Evolutionary conservation across 2,329 filamentous ascomycete species (phyloP).

Genomic region (Botryotinia convoluta): DNA sequence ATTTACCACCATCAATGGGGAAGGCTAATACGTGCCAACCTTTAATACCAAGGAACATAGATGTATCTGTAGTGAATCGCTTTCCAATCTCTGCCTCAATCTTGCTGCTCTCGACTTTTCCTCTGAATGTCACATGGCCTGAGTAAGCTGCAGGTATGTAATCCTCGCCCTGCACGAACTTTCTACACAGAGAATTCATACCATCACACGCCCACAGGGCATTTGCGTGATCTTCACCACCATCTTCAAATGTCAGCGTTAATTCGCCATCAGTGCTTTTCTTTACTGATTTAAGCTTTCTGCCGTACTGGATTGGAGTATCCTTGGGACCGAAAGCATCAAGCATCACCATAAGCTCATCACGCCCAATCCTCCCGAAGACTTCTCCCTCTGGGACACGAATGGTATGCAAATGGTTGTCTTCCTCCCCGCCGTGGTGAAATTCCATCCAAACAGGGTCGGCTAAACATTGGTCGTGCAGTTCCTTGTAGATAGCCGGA

Average conservation of each 20-base stretch:
- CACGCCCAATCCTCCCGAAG: conserved; percentile 20
- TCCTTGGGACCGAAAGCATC: conserved; percentile 15
- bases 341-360: conserved; percentile 19
- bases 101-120: conserved; percentile 12
- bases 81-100: conserved; percentile 19
- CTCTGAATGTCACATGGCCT: conserved; percentile 15
- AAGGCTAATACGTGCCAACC: conserved; percentile 22
- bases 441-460: conserved; percentile 21
- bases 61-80: conserved; percentile 18
- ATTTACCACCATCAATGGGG: conserved; percentile 16
- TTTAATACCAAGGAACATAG: conserved; percentile 23
- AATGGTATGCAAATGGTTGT: conserved; percentile 10
- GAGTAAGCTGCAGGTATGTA: conserved; percentile 21
- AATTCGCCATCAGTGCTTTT: conserved; percentile 15
- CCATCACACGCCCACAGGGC: conserved; percentile 24
- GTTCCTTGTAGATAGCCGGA: neutral
- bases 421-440: neutral
- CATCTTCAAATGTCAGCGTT: conserved; percentile 20
- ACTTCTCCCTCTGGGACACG: conserved; percentile 5
- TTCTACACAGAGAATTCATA: conserved; percentile 22
- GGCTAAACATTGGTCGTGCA: neutral
- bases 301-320: conserved; percentile 17
- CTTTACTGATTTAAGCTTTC: conserved; percentile 4
- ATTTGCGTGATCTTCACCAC: conserved; percentile 14
- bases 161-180: conserved; percentile 21